A percentile compares a stretch with the other conserved stretches of the same genome.
phyloP scores from a whole-genome alignment of 305 asterid genomes.

The Rubia balearica region DNA sequence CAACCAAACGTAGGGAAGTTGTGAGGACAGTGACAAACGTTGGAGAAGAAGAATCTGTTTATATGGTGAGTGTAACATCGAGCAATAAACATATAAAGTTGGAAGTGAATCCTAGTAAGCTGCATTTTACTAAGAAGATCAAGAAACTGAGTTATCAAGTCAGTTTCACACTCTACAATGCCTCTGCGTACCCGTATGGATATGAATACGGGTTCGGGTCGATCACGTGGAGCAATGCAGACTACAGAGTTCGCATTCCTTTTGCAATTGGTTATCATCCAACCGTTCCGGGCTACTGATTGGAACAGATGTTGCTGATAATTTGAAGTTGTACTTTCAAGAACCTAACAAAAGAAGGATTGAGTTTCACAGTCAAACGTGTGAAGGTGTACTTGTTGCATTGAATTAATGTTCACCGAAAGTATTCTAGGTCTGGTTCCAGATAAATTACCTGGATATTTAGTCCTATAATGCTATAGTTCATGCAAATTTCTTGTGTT shows the following conservation, averaged over 20 bases:
- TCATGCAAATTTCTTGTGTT: neutral
- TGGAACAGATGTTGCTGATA: neutral
- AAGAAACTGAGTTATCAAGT: constrained; percentile 49
- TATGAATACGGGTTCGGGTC: constrained; percentile 73
- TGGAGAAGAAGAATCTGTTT: constrained; percentile 52
- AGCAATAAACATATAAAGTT: constrained; percentile 36
- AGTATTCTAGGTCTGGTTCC: neutral
- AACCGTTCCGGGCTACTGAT: neutral
- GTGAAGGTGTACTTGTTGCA: neutral
- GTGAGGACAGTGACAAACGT: constrained; percentile 59
- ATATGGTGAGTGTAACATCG: constrained; percentile 35
- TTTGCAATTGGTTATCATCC: constrained; percentile 28
- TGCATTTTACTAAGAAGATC: constrained; percentile 43
- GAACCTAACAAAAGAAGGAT: neutral
- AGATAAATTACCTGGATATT: too few species aligned
- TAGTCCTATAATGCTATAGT: too few species aligned
- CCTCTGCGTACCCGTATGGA: constrained; percentile 4
- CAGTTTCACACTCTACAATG: constrained; percentile 28
- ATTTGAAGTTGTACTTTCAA: neutral
- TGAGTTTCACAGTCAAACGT: neutral
- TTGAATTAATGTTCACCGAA: neutral
- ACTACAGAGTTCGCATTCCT: constrained; percentile 59
- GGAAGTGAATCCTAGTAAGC: constrained; percentile 47
- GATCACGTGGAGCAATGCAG: constrained; percentile 58
- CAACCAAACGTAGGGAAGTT: constrained; percentile 34